Evolutionary conservation across 306 rosid genomes (phyloP), one percentile per base, ranked within the genome.

Genomic region (Biancaea sappan): DNA sequence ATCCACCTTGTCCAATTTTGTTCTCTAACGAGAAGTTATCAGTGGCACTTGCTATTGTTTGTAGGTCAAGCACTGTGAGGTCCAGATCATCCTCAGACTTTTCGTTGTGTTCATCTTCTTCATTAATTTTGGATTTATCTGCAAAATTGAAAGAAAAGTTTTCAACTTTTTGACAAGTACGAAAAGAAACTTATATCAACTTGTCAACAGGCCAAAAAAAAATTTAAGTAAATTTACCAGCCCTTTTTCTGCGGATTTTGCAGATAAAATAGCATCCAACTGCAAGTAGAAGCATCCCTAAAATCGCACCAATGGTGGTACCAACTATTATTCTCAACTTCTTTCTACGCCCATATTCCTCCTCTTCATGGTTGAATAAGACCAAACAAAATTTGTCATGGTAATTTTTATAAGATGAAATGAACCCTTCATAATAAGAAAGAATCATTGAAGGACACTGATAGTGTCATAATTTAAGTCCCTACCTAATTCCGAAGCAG

Each of bases 1-100:
- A 81, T 12, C 84, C 84, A 10, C 84, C 84, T 76, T 81, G 51
- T 64, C 85, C 81, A 5, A 81, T 72, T 32, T 76, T 81, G 25
- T 64, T 76, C 3, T 16, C 19, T 0, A 22, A 2, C 0, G 71
- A 76, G 60, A 81, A 81, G 47, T 71, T 71, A 24, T 66, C n/a
- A 0, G 81, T 81, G 58, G 85, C 71, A 3, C 4, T 12, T 32
- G 32, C 26, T 4, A 81, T 56, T 11, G 24, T 48, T 14, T 62
- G 22, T 7, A 84, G 50, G 40, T 69, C 78, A 51, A 84, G 69
- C 32, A 79, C n/a, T 6, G 83, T 82, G 10, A 87, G 80, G 19
- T 82, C 91, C n/a, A 79, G 40, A 67, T 79, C 83, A 6, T 77
- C 81, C 22, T 73, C 70, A 3, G 59, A 19, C 19, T 9, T 22